Conservation (phyloP, 352 stramenopile genomes). For the Phytophthora kernoviae region DNA sequence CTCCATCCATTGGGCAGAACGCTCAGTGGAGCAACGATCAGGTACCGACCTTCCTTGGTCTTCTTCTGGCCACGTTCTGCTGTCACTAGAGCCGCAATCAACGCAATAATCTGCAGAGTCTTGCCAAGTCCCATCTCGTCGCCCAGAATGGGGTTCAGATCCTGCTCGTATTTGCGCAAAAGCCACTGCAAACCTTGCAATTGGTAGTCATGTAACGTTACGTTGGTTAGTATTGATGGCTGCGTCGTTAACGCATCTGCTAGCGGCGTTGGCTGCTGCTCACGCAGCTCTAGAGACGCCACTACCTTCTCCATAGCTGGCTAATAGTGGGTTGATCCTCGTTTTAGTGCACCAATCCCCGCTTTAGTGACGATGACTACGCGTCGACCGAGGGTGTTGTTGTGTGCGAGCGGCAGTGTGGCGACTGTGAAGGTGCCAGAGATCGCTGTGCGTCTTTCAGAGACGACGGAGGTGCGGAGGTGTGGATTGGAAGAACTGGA, state of each 20-base stretch:
- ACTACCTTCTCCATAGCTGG: slow-evolving; percentile 56
- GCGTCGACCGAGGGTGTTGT: slow-evolving; percentile 58
- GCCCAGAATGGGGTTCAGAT: slow-evolving; percentile 74
- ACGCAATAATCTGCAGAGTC: slow-evolving; percentile 80
- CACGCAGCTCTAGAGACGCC: slow-evolving; percentile 36
- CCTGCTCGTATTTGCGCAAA: slow-evolving; percentile 60
- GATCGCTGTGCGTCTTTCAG: slow-evolving; percentile 63
- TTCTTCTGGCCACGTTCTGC: slow-evolving; percentile 7
- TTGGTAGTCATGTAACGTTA: slow-evolving; percentile 76
- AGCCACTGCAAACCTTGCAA: slow-evolving; percentile 69
- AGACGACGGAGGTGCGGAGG: slow-evolving; percentile 56
- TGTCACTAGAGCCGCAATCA: slow-evolving; percentile 57
- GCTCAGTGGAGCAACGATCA: slow-evolving; percentile 77
- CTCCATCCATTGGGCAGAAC: slow-evolving; percentile 87
- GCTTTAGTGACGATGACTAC: neutral
- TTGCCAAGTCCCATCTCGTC: slow-evolving; percentile 89
- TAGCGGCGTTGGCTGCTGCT: slow-evolving; percentile 26
- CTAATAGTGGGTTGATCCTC: neutral
- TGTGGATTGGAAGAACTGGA: neutral
- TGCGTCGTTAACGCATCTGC: slow-evolving; percentile 26
- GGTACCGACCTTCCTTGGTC: slow-evolving; percentile 23
- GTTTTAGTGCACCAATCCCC: slow-evolving; percentile 19
- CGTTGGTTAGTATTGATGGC: slow-evolving; percentile 53
- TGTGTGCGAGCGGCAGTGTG: slow-evolving; percentile 86
- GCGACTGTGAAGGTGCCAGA: slow-evolving; percentile 89